A percentile compares a stretch with the other conserved stretches of the same genome.
These are phyloP conservation scores for Clavispora santaluciae DNA, from an alignment of 805 yeast genomes.

Conservation along the genomic window DNA sequence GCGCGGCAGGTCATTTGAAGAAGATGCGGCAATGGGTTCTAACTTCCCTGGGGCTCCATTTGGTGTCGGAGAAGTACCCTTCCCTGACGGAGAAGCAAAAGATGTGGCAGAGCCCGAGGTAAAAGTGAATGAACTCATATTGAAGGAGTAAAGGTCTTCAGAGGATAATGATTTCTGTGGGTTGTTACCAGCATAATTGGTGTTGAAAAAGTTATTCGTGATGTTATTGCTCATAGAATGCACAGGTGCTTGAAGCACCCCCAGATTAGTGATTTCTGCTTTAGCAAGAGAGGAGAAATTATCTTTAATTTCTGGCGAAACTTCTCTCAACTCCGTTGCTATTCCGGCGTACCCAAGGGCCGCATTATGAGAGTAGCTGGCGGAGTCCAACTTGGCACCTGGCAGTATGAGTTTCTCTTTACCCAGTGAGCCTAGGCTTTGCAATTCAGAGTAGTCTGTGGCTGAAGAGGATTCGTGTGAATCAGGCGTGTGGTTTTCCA, in stretches of 20 bases:
- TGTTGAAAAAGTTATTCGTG: conserved; percentile 32
- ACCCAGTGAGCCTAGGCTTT: neutral
- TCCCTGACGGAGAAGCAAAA: neutral
- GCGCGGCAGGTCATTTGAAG: neutral
- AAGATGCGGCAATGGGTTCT: neutral
- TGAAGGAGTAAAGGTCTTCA: conserved; percentile 32
- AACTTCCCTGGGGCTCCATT: neutral
- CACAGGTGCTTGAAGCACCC: conserved; percentile 24
- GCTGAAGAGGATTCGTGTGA: neutral
- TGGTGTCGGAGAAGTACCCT: neutral
- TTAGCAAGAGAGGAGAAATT: neutral
- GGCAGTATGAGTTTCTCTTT: neutral
- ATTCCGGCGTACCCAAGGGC: neutral
- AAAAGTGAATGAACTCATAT: conserved; percentile 31
- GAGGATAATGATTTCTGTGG: neutral
- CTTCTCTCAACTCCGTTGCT: neutral
- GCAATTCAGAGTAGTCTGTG: conserved; percentile 1
- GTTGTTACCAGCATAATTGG: conserved; percentile 18
- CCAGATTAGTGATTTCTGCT: neutral
- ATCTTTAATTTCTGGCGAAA: neutral
- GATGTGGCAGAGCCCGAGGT: conserved; percentile 15
- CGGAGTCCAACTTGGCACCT: neutral
- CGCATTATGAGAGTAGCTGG: neutral
- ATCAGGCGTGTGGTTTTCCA: neutral
- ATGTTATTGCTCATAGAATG: conserved; percentile 28